Percentiles rank a stretch among this genome's conserved stretches.
These are phyloP conservation scores for Thraustotheca clavata DNA, from an alignment of 352 stramenopile genomes.

Conservation along the genomic window DNA sequence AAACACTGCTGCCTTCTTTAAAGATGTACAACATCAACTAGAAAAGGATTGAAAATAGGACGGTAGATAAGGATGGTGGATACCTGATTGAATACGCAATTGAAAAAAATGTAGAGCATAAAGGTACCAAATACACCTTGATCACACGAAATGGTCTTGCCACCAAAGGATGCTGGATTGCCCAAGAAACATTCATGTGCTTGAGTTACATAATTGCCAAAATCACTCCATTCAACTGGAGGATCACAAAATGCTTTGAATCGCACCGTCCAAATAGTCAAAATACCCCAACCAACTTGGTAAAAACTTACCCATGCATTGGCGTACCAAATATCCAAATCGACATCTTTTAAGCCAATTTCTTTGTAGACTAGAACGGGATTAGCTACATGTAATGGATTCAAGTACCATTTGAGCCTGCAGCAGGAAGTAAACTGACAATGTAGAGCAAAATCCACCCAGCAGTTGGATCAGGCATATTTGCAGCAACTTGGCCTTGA, in stretches of 20 bases:
- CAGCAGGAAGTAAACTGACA: slow-evolving; percentile 57
- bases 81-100: slow-evolving; percentile 24
- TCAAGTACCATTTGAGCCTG: slow-evolving; percentile 46
- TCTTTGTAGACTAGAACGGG: slow-evolving; percentile 24
- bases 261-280: slow-evolving; percentile 21
- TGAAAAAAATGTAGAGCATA: slow-evolving; percentile 23
- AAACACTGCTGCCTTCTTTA: slow-evolving; percentile 23
- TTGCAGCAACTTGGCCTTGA: neutral
- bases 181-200: slow-evolving; percentile 22
- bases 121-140: slow-evolving; percentile 20
- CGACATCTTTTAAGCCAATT: slow-evolving; percentile 23
- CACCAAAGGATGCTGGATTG: slow-evolving; percentile 10
- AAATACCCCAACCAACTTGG: slow-evolving; percentile 22
- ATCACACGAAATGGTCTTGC: slow-evolving; percentile 6
- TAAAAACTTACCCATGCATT: slow-evolving; percentile 22
- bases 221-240: slow-evolving; percentile 11
- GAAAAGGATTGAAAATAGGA: neutral
- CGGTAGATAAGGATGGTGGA: neutral
- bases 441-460: slow-evolving; percentile 52
- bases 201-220: slow-evolving; percentile 14
- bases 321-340: slow-evolving; percentile 25
- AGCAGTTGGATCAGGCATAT: slow-evolving; percentile 17
- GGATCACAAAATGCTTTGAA: slow-evolving; percentile 19
- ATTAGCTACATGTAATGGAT: neutral
- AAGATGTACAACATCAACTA: slow-evolving; percentile 27